Percentiles rank a stretch among this genome's conserved stretches.
These are phyloP conservation scores for Podospora comata DNA, from an alignment of 495 filamentous ascomycete genomes.

Conservation along the genomic window DNA sequence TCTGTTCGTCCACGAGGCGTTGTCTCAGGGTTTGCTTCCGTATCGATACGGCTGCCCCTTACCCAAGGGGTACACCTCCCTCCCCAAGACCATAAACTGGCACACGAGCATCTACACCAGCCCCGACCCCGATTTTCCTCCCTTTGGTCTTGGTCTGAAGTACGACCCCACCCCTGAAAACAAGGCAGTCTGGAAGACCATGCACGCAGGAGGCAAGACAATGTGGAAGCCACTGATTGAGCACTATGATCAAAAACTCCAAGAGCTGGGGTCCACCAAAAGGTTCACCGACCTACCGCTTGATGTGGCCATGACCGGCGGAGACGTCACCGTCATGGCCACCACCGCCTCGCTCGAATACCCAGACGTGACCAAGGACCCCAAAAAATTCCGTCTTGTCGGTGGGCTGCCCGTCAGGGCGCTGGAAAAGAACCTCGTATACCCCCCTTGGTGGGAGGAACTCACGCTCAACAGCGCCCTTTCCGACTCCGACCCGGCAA, in stretches of 20 bases:
- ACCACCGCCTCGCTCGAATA: slow-evolving; percentile 27
- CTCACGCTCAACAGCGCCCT: slow-evolving; percentile 21
- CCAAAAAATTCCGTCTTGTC: slow-evolving; percentile 15
- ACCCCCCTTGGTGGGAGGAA: slow-evolving; percentile 32
- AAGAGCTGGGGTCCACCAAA: slow-evolving; percentile 14
- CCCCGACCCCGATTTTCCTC: slow-evolving; percentile 24
- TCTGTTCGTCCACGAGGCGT: slow-evolving; percentile 33
- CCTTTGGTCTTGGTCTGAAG: slow-evolving; percentile 30
- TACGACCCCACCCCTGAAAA: slow-evolving; percentile 20
- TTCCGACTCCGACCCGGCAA: slow-evolving; percentile 10
- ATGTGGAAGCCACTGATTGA: slow-evolving; percentile 15
- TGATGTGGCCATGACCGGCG: slow-evolving; percentile 27
- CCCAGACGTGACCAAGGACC: neutral
- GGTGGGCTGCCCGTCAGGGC: slow-evolving; percentile 22
- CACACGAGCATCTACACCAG: slow-evolving; percentile 21
- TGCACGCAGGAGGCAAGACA: slow-evolving; percentile 1
- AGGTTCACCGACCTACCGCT: slow-evolving; percentile 7
- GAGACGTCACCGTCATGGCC: slow-evolving; percentile 37
- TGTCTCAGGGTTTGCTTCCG: slow-evolving; percentile 30
- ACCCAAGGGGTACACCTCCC: slow-evolving; percentile 11
- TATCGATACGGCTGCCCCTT: slow-evolving; percentile 28
- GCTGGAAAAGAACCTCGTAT: slow-evolving; percentile 8
- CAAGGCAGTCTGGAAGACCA: slow-evolving; percentile 16
- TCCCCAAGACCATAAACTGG: slow-evolving; percentile 23
- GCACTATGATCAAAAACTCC: slow-evolving; percentile 26